phyloP scores from a whole-genome alignment of 2,329 filamentous ascomycete species.

The Phaeosphaeria sp. region DNA sequence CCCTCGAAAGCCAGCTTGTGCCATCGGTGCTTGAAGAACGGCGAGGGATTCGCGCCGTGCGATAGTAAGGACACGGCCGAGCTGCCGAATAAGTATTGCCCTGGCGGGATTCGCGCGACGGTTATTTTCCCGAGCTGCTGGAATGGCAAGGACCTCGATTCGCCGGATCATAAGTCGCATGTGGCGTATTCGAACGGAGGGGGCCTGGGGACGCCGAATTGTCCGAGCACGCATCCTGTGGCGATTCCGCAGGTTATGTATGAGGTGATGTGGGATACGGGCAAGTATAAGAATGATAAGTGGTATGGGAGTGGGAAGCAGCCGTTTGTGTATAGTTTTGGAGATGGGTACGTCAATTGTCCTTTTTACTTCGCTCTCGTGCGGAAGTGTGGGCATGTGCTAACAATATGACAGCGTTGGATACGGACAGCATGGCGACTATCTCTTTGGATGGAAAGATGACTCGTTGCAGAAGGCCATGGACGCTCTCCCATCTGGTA shows the following conservation, averaged over 20 bases:
- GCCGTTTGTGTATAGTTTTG: constrained; percentile 39
- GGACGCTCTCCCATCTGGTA: constrained; percentile 30
- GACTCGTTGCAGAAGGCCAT: constrained; percentile 26
- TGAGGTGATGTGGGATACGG: constrained; percentile 55
- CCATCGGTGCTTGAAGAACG: constrained; percentile 25
- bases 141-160: constrained; percentile 64
- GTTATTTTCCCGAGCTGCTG: constrained; percentile 78
- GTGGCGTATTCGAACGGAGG: constrained; percentile 63
- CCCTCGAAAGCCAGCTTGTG: constrained; percentile 23
- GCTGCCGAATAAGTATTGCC: constrained; percentile 73
- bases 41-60: constrained; percentile 32
- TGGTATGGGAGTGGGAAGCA: constrained; percentile 34
- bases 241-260: constrained; percentile 56
- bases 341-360: constrained; percentile 48
- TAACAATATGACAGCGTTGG: constrained; percentile 16
- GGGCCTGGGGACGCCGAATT: constrained; percentile 54
- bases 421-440: constrained; percentile 34
- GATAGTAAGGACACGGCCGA: constrained; percentile 30
- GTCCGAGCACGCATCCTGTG: constrained; percentile 53
- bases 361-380: background rate
- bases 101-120: constrained; percentile 74
- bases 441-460: constrained; percentile 28
- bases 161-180: constrained; percentile 66
- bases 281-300: constrained; percentile 27
- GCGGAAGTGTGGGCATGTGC: background rate